Base-by-base conservation (phyloP, 805 yeast genomes). In the Zygosaccharomyces lentus region DNA sequence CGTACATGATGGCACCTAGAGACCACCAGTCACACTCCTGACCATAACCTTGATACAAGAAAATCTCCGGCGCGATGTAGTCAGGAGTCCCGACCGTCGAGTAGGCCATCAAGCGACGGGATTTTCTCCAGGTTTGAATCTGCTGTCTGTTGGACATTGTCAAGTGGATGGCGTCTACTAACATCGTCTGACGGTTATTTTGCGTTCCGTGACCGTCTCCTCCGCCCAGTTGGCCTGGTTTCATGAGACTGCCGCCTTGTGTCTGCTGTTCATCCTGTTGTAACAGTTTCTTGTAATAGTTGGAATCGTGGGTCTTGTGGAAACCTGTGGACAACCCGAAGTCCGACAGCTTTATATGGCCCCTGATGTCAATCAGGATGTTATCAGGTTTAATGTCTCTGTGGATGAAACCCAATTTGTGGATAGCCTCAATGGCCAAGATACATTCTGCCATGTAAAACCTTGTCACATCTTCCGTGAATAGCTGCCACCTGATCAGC, bases 11-110 rank as follows among this genome's bases (percentile, higher is more conserved):
- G 1, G 96, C 96, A 25, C 97, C 97, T 37, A 89, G 69, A 7
- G 95, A 85, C 97, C 97, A 89, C 97, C 97, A 89, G 66, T 89
- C 97, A 69, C 97, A 89, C 62, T 89, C 96, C 68, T 88, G 96
- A 9, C 96, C 96, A 66, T 89, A 89, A 4, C 97, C 97, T 69
- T 89, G 93, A 57, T 88, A 88, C 39, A 87, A 73, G 58, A 89
- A 89, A 50, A 89, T 90, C 64, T 89, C 97, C 0, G 97, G 97
- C 1, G 96, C 96, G 66, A 89, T 89, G 64, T 89, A 89, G 65
- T 89, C 96, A 0, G 97, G 97, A 0, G 97, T 89, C 37, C 97
- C 97, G 25, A 89, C 97, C 0, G 97, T 90, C 6, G 96, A 87
- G 62, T 89, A 89, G 1, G 96, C 96, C 96, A 90, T 88, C 45